A percentile compares a stretch with the other conserved stretches of the same genome.
phyloP scores from a whole-genome alignment of 768 basidiomycete genomes.

The Clitopilus hobsonii region DNA sequence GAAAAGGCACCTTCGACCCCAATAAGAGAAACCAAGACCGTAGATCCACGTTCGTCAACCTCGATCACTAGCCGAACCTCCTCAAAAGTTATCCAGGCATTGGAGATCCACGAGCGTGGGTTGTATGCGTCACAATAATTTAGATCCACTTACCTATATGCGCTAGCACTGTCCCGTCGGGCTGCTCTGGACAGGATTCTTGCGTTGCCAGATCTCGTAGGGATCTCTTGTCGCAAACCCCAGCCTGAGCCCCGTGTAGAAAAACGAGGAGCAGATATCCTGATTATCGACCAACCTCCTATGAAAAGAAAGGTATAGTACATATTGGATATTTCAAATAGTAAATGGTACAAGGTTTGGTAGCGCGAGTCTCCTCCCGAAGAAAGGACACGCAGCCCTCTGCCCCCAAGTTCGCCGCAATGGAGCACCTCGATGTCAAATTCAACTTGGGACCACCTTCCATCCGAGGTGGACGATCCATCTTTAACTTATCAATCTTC shows the following conservation, averaged over 20 bases:
- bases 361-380: too few species aligned
- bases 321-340: too few species aligned
- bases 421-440: neutral
- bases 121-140: slow-evolving; percentile 3
- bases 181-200: slow-evolving; percentile 36
- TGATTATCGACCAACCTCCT: neutral
- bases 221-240: slow-evolving; percentile 19
- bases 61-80: slow-evolving; percentile 12
- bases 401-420: neutral
- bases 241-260: neutral
- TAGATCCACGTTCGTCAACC: slow-evolving; percentile 14
- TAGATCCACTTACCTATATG: neutral
- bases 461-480: too few species aligned
- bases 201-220: slow-evolving; percentile 39
- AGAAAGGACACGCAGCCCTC: neutral
- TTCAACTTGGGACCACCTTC: neutral
- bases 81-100: slow-evolving; percentile 33
- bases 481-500: too few species aligned
- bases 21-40: slow-evolving; percentile 1
- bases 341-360: too few species aligned
- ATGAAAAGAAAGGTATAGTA: neutral
- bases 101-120: slow-evolving; percentile 43
- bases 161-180: slow-evolving; percentile 23
- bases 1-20: slow-evolving; percentile 13
- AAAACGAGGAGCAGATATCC: neutral